phyloP scores from a whole-genome alignment of 2,329 filamentous ascomycete species.

The Thelonectria olida region DNA sequence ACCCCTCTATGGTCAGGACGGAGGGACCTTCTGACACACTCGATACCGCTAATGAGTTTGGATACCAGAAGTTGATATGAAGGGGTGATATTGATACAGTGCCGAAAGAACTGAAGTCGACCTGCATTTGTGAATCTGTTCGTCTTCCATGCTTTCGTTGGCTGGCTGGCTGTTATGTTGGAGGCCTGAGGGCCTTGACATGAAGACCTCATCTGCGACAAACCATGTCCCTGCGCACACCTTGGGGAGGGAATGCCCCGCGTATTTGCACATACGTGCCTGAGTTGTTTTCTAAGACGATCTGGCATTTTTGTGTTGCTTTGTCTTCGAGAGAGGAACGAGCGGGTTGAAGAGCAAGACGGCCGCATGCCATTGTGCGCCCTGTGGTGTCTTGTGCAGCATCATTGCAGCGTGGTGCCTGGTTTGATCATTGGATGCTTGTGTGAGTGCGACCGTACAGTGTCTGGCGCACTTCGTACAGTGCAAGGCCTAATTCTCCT shows the following conservation, averaged over 20 bases:
- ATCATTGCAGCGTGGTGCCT: neutral
- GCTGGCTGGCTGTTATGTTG: neutral
- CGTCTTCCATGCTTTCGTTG: too few relatives aligned
- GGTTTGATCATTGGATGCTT: neutral
- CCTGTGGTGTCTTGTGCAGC: neutral
- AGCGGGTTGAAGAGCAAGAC: too few relatives aligned
- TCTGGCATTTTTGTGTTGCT: constrained; percentile 6
- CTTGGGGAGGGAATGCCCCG: neutral
- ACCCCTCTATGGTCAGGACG: constrained; percentile 17
- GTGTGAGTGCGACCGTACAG: neutral
- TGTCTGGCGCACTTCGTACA: neutral
- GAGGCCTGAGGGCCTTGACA: constrained; percentile 13
- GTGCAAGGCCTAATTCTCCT: neutral
- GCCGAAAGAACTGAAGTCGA: neutral
- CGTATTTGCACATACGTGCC: constrained; percentile 1
- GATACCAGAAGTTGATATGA: neutral
- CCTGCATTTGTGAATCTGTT: neutral
- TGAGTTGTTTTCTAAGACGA: neutral
- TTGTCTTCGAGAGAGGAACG: neutral
- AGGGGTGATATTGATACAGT: neutral
- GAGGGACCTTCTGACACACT: constrained; percentile 36
- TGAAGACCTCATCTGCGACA: constrained; percentile 14
- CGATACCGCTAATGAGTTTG: neutral
- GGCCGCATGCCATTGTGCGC: neutral
- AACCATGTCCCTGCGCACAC: neutral